Conservation (phyloP, 768 basidiomycete species). For the Chalciporus sphaerocephalus region DNA sequence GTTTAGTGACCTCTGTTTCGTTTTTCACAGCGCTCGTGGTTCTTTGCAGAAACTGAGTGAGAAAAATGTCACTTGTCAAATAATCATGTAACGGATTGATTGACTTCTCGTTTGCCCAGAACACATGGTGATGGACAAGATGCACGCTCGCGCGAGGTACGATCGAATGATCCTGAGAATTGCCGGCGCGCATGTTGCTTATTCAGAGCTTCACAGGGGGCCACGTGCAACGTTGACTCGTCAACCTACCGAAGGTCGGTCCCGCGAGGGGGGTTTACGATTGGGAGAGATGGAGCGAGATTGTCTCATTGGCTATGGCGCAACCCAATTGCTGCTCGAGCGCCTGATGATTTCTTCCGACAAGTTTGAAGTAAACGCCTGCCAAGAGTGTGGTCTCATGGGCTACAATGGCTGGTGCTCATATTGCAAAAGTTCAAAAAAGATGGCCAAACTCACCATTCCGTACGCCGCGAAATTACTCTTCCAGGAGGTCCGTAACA, state of each 20-base stretch:
- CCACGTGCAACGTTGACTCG: slow-evolving; percentile 95
- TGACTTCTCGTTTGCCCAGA: slow-evolving; percentile 42
- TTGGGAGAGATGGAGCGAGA: slow-evolving; percentile 99
- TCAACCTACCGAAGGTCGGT: slow-evolving; percentile 97
- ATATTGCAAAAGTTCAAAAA: slow-evolving; percentile 97
- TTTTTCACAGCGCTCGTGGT: slow-evolving; percentile 3
- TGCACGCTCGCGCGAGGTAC: slow-evolving; percentile 96
- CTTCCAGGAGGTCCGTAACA: slow-evolving; percentile 73
- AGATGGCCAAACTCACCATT: slow-evolving; percentile 91
- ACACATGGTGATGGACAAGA: slow-evolving; percentile 99
- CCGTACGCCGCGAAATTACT: slow-evolving; percentile 93
- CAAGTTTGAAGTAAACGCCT: slow-evolving; percentile 95
- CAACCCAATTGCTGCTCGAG: slow-evolving; percentile 92
- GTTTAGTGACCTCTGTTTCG: slow-evolving; percentile 8
- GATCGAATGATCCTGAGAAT: slow-evolving; percentile 20
- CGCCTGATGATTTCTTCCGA: slow-evolving; percentile 99
- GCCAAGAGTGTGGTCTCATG: slow-evolving; percentile 90
- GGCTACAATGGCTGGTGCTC: slow-evolving; percentile 95
- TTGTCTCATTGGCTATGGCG: slow-evolving; percentile 97
- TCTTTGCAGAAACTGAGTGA: slow-evolving; percentile 82
- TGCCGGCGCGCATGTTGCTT: neutral
- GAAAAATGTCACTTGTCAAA: slow-evolving; percentile 23
- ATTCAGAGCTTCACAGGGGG: slow-evolving; percentile 52
- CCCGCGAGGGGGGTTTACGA: slow-evolving; percentile 93
- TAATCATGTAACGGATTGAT: slow-evolving; percentile 1